Base-by-base conservation (phyloP, 495 filamentous ascomycete genomes). In the Podospora australis region DNA sequence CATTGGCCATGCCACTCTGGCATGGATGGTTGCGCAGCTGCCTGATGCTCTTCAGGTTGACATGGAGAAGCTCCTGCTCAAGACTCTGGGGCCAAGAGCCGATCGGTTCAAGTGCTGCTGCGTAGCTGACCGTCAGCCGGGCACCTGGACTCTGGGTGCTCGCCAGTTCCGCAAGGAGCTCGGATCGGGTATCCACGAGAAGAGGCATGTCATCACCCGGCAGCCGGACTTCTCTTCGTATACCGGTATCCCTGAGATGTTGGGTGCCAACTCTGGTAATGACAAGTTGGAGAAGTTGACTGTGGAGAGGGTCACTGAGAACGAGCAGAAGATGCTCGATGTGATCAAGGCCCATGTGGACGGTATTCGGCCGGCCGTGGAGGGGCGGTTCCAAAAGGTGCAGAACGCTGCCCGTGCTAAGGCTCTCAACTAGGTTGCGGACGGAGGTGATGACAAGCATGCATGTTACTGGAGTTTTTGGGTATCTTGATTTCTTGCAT, bases 1-100 rank as follows among this genome's bases (percentile, higher is more conserved):
- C 57, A 49, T 59, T 20, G 65, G 79, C 4, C 78, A 87, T 59
- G 70, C 72, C 2, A 80, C 83, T 5, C 70, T 86, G 11, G 75
- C 84, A 4, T 87, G 82, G 84, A 87, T 87, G 79, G 75, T 85
- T 17, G 19, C 43, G 24, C 30, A 45, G 43, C 14, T 45, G 14
- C 7, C n/a, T 2, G 14, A 20, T 21, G 8, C 34, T 4, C 6
- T 45, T 5, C 7, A 45, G 10, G 20, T 45, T 22, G 17, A 45
- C 43, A n/a, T n/a, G n/a, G 25, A 45, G 16, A 16, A 5, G 6
- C 9, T 5, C 6, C 14, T 38, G 5, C 9, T 6, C 7, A 6
- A 16, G 16, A 8, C 7, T 19, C 7, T 38, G 5, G 34, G 11
- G 14, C 34, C 34, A 8, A 6, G 6, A 38, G 16, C 11, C 14